These are phyloP conservation scores for Drechslera avenae DNA, from an alignment of 2,329 filamentous ascomycete genomes.

Conservation along the genomic window DNA sequence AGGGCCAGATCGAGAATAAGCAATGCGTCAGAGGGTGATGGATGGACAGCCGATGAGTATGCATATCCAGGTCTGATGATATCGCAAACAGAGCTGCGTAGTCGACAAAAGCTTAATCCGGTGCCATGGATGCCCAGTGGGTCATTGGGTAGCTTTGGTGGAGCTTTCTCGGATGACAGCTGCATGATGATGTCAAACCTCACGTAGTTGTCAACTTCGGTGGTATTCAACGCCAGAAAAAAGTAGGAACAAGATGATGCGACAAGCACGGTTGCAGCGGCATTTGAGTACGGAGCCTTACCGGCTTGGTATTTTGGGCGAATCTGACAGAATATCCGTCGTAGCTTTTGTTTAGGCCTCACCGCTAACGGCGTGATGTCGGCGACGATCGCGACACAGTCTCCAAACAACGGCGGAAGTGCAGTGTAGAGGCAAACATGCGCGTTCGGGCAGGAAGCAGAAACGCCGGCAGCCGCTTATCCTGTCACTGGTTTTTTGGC, in stretches of 20 bases:
- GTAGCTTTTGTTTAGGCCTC: slow-evolving; percentile 7
- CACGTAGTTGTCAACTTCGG: neutral
- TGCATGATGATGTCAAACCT: slow-evolving; percentile 15
- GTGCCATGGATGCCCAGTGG: slow-evolving; percentile 3
- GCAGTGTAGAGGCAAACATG: neutral
- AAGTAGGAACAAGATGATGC: neutral
- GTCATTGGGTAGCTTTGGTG: slow-evolving; percentile 9
- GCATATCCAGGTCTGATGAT: neutral
- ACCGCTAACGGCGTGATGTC: slow-evolving; percentile 16
- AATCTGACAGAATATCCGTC: neutral
- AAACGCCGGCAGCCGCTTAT: neutral
- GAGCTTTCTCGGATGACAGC: slow-evolving; percentile 1
- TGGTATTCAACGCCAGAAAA: slow-evolving; percentile 1
- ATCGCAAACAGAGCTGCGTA: neutral
- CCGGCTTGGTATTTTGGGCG: slow-evolving; percentile 2
- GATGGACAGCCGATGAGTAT: neutral
- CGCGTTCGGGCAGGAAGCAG: neutral
- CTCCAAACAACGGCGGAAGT: neutral
- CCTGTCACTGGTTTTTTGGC: neutral
- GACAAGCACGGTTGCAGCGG: slow-evolving; percentile 10
- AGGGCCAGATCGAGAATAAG: too few relatives aligned
- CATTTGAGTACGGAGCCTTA: slow-evolving; percentile 1
- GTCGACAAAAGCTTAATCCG: slow-evolving; percentile 10
- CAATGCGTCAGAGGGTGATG: too few relatives aligned
- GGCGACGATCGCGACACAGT: slow-evolving; percentile 1